Conservation (phyloP, 1,139 yeast species). For the Casaregolazyma suthepensis region DNA sequence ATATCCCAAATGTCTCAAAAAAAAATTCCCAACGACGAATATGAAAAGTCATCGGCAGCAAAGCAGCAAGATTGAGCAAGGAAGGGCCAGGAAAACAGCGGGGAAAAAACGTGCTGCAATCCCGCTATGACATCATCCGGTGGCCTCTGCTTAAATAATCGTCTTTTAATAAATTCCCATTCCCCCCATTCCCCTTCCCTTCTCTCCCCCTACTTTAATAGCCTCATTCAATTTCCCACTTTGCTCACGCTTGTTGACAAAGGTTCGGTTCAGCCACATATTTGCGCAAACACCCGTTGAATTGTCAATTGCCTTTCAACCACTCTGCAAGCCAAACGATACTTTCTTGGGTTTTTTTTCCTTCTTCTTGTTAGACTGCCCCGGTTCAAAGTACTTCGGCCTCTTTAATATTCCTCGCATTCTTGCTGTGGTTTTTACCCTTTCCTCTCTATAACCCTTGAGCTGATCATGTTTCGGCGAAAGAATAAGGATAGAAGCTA, state of each 20-base stretch:
- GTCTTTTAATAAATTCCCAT: not conserved
- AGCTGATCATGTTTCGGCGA: slow-evolving; percentile 12
- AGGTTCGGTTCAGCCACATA: not conserved
- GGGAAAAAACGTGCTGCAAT: not conserved
- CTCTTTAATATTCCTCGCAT: not conserved
- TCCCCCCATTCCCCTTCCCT: not conserved
- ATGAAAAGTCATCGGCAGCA: not conserved
- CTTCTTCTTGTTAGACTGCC: not conserved
- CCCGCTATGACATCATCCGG: not conserved
- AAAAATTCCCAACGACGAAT: not conserved
- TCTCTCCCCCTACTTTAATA: not conserved
- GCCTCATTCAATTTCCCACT: not conserved
- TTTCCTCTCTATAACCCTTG: not conserved
- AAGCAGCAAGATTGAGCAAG: not conserved
- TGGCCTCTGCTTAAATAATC: not conserved
- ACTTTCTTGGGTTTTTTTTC: not conserved
- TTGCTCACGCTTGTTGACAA: not conserved
- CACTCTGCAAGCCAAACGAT: not conserved
- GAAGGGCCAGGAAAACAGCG: not conserved
- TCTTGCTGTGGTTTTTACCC: not conserved
- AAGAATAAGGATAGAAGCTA: slow-evolving; percentile 25
- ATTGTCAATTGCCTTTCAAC: not conserved
- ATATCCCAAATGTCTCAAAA: not conserved
- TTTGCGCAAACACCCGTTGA: not conserved
- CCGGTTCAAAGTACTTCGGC: not conserved